Evolutionary conservation across 768 basidiomycete genomes (phyloP).

Genomic region (Mycena galopus): DNA sequence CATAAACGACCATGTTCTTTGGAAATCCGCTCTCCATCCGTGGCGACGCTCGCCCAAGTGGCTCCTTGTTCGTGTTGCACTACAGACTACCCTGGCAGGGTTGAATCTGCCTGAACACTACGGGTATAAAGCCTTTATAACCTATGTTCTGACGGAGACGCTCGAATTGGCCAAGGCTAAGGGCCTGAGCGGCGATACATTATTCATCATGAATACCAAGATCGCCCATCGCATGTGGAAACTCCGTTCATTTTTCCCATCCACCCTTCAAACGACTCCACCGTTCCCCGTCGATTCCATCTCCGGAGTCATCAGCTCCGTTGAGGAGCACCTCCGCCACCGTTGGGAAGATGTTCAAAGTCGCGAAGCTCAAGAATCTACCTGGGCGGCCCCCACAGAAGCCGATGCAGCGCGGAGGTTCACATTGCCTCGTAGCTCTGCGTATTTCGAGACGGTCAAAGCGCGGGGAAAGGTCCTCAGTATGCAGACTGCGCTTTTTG

Average conservation of each 20-base stretch:
- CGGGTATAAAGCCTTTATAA: conserved; percentile 63
- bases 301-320: conserved; percentile 31
- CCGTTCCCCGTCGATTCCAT: conserved; percentile 31
- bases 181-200: conserved; percentile 42
- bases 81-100: conserved; percentile 52
- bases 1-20: conserved; percentile 61
- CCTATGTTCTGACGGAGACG: conserved; percentile 52
- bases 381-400: conserved; percentile 7
- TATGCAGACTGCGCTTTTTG: not conserved
- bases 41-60: conserved; percentile 67
- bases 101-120: conserved; percentile 15
- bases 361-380: not conserved
- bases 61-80: conserved; percentile 61
- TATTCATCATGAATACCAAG: conserved; percentile 54
- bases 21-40: conserved; percentile 51
- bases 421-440: conserved; percentile 8
- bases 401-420: conserved; percentile 3
- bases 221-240: conserved; percentile 54
- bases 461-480: not conserved
- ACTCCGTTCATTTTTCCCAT: conserved; percentile 41
- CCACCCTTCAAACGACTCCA: not conserved
- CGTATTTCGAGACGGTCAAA: not conserved
- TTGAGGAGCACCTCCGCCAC: not conserved
- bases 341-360: conserved; percentile 1
- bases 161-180: conserved; percentile 33